Conservation (phyloP, 2,329 filamentous ascomycete species). For the Alternaria longipes region DNA sequence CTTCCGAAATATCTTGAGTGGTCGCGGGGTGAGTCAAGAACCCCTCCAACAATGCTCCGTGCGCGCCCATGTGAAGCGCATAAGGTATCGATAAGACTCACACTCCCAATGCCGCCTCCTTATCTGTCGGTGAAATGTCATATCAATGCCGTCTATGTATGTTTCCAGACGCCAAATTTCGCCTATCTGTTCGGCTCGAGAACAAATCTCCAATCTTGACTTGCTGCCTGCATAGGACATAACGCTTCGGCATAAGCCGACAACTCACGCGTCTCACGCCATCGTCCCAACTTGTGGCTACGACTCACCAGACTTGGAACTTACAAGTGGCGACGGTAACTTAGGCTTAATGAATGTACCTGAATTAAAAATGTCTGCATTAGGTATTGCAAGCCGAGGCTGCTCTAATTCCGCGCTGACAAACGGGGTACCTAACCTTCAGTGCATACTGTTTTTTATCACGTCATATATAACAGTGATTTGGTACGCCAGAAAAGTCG, state of each 20-base stretch:
- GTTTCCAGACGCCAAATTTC: neutral
- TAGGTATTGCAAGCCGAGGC: neutral
- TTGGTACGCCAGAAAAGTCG: neutral
- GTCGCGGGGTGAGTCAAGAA: constrained; percentile 34
- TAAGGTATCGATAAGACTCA: constrained; percentile 28
- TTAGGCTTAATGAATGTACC: neutral
- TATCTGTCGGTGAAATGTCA: constrained; percentile 21
- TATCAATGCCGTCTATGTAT: neutral
- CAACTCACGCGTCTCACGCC: neutral
- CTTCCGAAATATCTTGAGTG: constrained; percentile 41
- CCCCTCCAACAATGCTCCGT: constrained; percentile 21
- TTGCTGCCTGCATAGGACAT: neutral
- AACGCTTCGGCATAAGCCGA: neutral
- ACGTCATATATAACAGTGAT: neutral
- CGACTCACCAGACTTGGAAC: neutral
- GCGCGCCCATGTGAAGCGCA: constrained; percentile 27
- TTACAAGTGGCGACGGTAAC: neutral
- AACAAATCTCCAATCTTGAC: neutral
- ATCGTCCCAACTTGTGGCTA: neutral
- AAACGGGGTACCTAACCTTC: constrained; percentile 21
- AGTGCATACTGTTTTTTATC: neutral
- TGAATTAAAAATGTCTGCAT: neutral
- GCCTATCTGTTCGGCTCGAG: neutral
- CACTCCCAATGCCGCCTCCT: constrained; percentile 11
- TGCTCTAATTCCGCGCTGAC: constrained; percentile 44